Evolutionary conservation across 1,284 basidiomycete species (phyloP).

Genomic region (Veloporphyrellus conicus): DNA sequence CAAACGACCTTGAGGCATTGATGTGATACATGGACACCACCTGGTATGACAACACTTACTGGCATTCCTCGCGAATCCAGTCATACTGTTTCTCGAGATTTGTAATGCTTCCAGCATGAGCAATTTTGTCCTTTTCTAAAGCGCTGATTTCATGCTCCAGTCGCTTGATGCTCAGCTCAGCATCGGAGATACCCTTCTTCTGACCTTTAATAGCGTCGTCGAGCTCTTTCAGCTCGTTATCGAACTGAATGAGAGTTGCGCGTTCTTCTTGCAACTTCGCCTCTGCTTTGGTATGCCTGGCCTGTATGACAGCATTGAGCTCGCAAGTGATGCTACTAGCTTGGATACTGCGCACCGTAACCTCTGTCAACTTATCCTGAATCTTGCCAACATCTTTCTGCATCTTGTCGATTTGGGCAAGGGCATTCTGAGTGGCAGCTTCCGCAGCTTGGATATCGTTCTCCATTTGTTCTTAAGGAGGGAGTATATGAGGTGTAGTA

Average conservation of each 20-base stretch:
- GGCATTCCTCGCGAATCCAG: constrained; percentile 86
- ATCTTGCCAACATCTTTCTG: constrained; percentile 65
- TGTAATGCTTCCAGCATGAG: constrained; percentile 43
- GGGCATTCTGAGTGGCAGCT: constrained; percentile 58
- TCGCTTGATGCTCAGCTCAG: constrained; percentile 64
- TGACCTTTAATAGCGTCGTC: constrained; percentile 79
- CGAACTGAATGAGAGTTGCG: constrained; percentile 82
- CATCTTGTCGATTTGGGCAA: constrained; percentile 54
- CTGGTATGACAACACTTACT: constrained; percentile 41
- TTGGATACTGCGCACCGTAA: constrained; percentile 42
- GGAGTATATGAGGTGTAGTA: neutral
- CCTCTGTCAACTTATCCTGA: constrained; percentile 47
- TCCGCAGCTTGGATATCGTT: constrained; percentile 69
- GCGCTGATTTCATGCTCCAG: constrained; percentile 51
- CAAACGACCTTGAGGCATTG: constrained; percentile 60
- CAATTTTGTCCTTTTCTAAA: constrained; percentile 52
- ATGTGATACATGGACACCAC: neutral
- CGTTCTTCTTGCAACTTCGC: constrained; percentile 76
- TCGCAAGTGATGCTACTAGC: neutral
- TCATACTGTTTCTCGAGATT: constrained; percentile 77
- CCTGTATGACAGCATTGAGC: constrained; percentile 36
- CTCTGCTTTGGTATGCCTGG: constrained; percentile 60
- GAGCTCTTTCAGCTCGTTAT: constrained; percentile 81
- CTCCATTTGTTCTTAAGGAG: constrained; percentile 71
- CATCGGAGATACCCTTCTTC: constrained; percentile 70